phyloP scores from a whole-genome alignment of 2,329 filamentous ascomycete genomes.

The Myriosclerotinia duriaeana region DNA sequence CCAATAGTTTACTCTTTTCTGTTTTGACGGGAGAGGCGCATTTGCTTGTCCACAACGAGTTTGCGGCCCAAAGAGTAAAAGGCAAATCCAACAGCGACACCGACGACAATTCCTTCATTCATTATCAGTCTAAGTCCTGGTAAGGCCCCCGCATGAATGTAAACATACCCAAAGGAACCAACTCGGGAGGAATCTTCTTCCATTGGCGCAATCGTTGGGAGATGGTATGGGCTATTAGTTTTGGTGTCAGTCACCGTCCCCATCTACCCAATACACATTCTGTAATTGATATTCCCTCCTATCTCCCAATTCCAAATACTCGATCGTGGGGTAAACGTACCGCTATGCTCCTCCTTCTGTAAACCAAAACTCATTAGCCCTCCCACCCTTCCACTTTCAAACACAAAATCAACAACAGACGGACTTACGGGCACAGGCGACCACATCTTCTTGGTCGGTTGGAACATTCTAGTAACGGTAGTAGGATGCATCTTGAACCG shows the following conservation, averaged over 20 bases:
- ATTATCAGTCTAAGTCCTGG: constrained; percentile 29
- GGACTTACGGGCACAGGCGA: constrained; percentile 69
- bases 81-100: constrained; percentile 78
- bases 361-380: constrained; percentile 27
- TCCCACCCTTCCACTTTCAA: constrained; percentile 15
- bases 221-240: constrained; percentile 79
- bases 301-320: background rate
- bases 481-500: constrained; percentile 48
- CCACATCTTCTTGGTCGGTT: constrained; percentile 65
- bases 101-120: constrained; percentile 70
- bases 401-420: background rate
- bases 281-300: background rate
- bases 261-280: constrained; percentile 24
- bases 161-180: constrained; percentile 84
- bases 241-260: constrained; percentile 30
- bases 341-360: constrained; percentile 66
- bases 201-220: constrained; percentile 90
- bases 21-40: constrained; percentile 76
- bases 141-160: constrained; percentile 2
- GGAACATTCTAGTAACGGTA: constrained; percentile 65
- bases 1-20: constrained; percentile 37
- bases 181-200: constrained; percentile 87
- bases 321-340: constrained; percentile 49
- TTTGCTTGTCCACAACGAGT: constrained; percentile 84
- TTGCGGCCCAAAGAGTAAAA: constrained; percentile 80